Base-by-base conservation (phyloP, 2,329 filamentous ascomycete species). In the Aspergillus jensenii region DNA sequence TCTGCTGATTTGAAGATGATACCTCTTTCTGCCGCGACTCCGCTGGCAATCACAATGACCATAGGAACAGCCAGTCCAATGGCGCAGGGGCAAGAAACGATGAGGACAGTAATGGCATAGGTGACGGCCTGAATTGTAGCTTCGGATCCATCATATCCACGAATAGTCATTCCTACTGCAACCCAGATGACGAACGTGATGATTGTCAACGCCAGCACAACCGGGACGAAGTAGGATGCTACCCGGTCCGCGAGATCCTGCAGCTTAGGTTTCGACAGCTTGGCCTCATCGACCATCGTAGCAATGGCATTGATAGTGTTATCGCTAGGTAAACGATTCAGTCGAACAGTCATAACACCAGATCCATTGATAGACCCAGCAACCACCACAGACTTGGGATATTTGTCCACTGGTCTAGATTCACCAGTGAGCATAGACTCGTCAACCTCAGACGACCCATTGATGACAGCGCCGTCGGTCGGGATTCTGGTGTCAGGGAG, bases 341-440 rank as follows among this genome's bases (percentile, higher is more conserved):
- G 67, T 1, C 76, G 78, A 31, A 82, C 79, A 11, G 73, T 71
- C 0, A 89, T 65, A 2, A 71, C 68, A 1, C 81, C 83, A 1
- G 81, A 76, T 3, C 85, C 84, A 19, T 82, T 81, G 21, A 90
- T 73, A 0, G 81, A 80, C 0, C 89, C 89, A 2, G 90, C 90
- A 56, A 90, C 82, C 1, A 92, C 80, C 0, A 65, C 50, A 1
- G 81, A 83, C 0, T 81, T 81, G 0, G 73, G 52, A 0, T 71
- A 60, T 68, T 93, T 93, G 4, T 78, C 78, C 0, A 90, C 81
- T 0, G 84, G 85, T 0, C 72, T 72, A 0, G 84, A 80, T 68
- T 95, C 90, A 0, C 90, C 90, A 0, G 90, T 93, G 8, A 93
- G 72, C 85, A 91, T 90, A 0, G 89, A 90, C 69, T 93, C 90